These are phyloP conservation scores for Pyrenophora seminiperda DNA, from an alignment of 2,329 filamentous ascomycete species.

Conservation along the genomic window DNA sequence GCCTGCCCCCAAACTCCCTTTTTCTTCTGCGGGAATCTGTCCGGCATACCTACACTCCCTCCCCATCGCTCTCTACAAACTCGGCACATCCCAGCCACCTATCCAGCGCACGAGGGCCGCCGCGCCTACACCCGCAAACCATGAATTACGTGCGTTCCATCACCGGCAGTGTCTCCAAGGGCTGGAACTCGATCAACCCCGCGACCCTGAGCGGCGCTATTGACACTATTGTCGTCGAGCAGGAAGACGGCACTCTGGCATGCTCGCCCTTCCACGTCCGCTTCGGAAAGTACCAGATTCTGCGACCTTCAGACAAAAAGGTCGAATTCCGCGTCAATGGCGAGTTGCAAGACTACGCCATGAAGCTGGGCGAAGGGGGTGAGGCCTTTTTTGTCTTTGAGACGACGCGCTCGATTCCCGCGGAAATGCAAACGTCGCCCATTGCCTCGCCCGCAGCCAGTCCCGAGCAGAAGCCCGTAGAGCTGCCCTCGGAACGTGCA, in stretches of 20 bases:
- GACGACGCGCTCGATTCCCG: constrained; percentile 89
- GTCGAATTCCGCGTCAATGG: constrained; percentile 97
- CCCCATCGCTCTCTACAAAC: not conserved
- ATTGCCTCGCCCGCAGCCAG: constrained; percentile 88
- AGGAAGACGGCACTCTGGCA: constrained; percentile 82
- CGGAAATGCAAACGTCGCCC: constrained; percentile 90
- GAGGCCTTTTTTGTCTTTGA: constrained; percentile 99
- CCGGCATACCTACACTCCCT: constrained; percentile 6
- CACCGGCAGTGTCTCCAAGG: constrained; percentile 93
- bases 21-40: constrained; percentile 1
- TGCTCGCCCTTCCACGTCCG: constrained; percentile 98
- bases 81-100: constrained; percentile 2
- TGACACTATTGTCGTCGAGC: constrained; percentile 97
- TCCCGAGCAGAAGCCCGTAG: constrained; percentile 65
- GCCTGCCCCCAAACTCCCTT: no score
- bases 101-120: constrained; percentile 6
- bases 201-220: constrained; percentile 96
- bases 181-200: constrained; percentile 99
- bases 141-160: constrained; percentile 99
- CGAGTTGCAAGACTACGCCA: constrained; percentile 87
- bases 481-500: constrained; percentile 51
- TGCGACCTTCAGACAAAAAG: constrained; percentile 97
- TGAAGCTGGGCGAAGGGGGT: constrained; percentile 97
- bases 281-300: constrained; percentile 96
- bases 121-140: constrained; percentile 35